Evolutionary conservation across 2,329 filamentous ascomycete genomes (phyloP).

Genomic region (Didymella segeticola): DNA sequence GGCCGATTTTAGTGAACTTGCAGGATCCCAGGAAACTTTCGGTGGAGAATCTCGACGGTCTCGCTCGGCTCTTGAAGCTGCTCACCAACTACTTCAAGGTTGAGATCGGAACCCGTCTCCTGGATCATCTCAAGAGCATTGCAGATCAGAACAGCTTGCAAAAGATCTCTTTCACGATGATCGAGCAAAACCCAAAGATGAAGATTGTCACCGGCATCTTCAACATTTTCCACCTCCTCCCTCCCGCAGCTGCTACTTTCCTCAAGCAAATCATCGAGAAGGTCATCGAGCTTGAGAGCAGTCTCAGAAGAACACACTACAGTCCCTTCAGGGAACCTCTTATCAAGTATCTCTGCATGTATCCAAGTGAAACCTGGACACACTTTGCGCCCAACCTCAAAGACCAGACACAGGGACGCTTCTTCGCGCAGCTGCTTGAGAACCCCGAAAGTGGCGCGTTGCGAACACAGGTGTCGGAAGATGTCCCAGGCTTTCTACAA

Average conservation of each 20-base stretch:
- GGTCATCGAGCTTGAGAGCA: constrained; percentile 86
- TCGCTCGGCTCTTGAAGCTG: constrained; percentile 86
- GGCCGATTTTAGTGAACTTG: constrained; percentile 94
- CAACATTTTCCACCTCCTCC: constrained; percentile 96
- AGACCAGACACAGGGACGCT: constrained; percentile 85
- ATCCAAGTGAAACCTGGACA: constrained; percentile 84
- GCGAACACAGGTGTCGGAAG: constrained; percentile 74
- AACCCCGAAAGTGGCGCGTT: constrained; percentile 77
- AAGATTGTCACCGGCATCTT: constrained; percentile 94
- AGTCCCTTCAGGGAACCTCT: constrained; percentile 92
- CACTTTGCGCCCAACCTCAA: constrained; percentile 81
- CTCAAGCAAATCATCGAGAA: constrained; percentile 89
- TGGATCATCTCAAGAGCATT: constrained; percentile 92
- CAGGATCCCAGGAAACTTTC: constrained; percentile 91
- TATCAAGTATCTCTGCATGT: constrained; percentile 92
- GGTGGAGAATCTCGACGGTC: constrained; percentile 86
- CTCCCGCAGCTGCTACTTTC: constrained; percentile 86
- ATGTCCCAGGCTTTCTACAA: constrained; percentile 74
- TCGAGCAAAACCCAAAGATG: constrained; percentile 92
- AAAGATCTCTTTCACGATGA: constrained; percentile 90
- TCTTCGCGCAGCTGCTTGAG: constrained; percentile 85
- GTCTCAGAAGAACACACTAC: constrained; percentile 82
- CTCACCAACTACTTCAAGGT: constrained; percentile 99
- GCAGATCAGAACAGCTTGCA: constrained; percentile 82
- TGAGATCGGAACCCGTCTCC: constrained; percentile 89